Percentiles rank a stretch among this genome's conserved stretches.
phyloP scores from a whole-genome alignment of 2,329 filamentous ascomycete species.

The Metarhizium humberi region DNA sequence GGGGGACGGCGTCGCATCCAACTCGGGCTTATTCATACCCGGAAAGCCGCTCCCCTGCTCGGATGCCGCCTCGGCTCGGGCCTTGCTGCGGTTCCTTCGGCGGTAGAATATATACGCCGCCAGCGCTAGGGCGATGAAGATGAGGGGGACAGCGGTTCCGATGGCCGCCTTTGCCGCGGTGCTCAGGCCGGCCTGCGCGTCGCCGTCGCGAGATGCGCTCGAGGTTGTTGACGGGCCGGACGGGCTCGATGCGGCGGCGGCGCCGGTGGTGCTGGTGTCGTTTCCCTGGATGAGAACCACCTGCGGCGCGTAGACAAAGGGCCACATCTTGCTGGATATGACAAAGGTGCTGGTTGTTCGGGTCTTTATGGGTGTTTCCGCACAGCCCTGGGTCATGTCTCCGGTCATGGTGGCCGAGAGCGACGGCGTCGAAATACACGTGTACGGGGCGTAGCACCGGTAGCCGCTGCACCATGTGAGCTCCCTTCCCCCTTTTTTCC shows the following conservation, averaged over 20 bases:
- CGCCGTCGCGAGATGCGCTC: background rate
- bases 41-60: background rate
- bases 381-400: background rate
- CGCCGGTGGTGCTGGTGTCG: background rate
- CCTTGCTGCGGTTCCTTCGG: background rate
- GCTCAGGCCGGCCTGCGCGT: background rate
- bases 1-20: background rate
- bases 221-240: background rate
- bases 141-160: background rate
- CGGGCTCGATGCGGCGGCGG: background rate
- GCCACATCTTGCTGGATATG: background rate
- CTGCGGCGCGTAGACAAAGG: background rate
- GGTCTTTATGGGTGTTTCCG: background rate
- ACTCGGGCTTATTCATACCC: background rate
- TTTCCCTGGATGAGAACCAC: background rate
- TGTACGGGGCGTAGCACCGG: background rate
- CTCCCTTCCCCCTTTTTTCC: background rate
- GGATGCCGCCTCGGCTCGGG: background rate
- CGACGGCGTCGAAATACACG: background rate
- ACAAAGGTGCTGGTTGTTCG: background rate
- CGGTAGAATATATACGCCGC: background rate
- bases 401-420: background rate
- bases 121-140: background rate
- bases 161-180: background rate
- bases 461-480: background rate